Evolutionary conservation across 2,329 filamentous ascomycete species (phyloP), one percentile per base, ranked within the genome.

Genomic region (Phaeosphaeriaceae sp.): DNA sequence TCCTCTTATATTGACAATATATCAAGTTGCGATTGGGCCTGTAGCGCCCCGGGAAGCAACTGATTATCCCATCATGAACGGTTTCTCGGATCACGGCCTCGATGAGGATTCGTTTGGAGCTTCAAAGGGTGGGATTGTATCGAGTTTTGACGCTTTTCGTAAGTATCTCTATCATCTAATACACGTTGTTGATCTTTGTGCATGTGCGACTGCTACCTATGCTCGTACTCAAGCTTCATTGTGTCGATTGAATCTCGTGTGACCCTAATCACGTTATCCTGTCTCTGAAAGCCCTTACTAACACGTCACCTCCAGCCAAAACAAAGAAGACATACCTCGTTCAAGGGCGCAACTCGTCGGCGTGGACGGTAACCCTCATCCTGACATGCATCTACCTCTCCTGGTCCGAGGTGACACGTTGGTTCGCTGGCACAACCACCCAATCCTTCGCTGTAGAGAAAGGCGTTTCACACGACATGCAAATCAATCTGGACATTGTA

Each of bases 91-190:
- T 63, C 81, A 84, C 62, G 80, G 80, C 60, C 82, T 92, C 63
- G 83, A 92, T 67, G 92, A 96, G 66, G 88, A 89, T 73, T 79
- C 84, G 57, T 96, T 96, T 77, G 89, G 84, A 67, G 87, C 90
- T 63, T 87, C 87, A 70, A 81, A 80, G 48, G 81, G 84, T 47
- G 65, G 81, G 50, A 50, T 65, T 21, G 75, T 81, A 48, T 87
- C 87, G 74, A 92, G 93, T 51, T 99, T 99, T 76, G 94, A 99
- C 79, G 93, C 92, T 60, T 99, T 99, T 74, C 93, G 92, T 96
- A 84, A 71, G 89, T 81, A 20, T 4, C 4, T 3, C 23, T 26
- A 26, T 11, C 23, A 26, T 26, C 11, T 26, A 26, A 26, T 26
- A 26, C 6, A 26, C 11, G 3, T 26, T 11, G 23, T 8, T 11